Evolutionary conservation across 805 yeast species (phyloP).

Genomic region (Martiniozyma abietophila): DNA sequence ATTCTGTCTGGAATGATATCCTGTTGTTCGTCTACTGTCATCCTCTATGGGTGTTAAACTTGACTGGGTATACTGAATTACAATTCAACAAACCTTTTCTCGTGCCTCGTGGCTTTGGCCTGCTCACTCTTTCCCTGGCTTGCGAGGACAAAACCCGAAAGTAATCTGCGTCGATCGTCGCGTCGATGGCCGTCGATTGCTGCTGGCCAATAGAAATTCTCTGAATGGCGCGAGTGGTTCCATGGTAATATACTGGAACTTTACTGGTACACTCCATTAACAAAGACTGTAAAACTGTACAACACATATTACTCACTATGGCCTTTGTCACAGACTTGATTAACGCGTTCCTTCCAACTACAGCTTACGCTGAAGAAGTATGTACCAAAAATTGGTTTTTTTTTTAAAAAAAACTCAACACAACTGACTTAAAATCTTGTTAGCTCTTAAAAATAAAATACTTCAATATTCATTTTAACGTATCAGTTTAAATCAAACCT

Average conservation of each 20-base stretch:
- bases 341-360: slow-evolving; percentile 70
- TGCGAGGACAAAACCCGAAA: no score
- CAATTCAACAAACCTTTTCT: neutral
- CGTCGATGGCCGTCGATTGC: neutral
- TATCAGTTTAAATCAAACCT: no score
- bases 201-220: slow-evolving; percentile 1
- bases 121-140: no score
- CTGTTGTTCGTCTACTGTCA: slow-evolving; percentile 10
- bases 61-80: neutral
- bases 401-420: no score
- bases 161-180: slow-evolving; percentile 2
- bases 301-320: no score
- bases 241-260: neutral
- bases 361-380: slow-evolving; percentile 73
- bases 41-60: neutral
- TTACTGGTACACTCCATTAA: neutral
- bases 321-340: slow-evolving; percentile 60
- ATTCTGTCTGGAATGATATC: slow-evolving; percentile 34
- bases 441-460: no score
- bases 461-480: no score
- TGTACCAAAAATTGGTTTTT: slow-evolving; percentile 9
- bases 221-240: neutral
- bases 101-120: no score
- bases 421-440: no score
- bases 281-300: no score